Base-by-base conservation (phyloP, 148 eudicot species). In the Agrostemma githago region DNA sequence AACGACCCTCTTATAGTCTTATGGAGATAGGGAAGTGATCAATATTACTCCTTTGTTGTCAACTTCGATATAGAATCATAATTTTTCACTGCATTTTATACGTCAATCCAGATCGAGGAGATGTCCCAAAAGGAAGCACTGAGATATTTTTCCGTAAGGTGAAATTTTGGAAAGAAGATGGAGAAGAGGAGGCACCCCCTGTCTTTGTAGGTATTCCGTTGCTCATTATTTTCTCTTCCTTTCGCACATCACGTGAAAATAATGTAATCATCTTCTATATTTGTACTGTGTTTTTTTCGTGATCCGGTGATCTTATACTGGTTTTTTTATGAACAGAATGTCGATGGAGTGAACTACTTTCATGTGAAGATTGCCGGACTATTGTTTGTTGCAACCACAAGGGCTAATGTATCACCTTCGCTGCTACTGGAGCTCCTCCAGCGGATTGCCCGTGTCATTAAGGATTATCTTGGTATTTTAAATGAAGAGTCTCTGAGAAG, bases 131-230 rank as follows among this genome's bases (percentile, higher is more conserved):
- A 80, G 97, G 96, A 73, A 89, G 89, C 75, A 91, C 97, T 38
- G 97, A 94, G 85, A 95, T 88, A 69, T 95, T 95, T 82, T 95
- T 95, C 72, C 97, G 96, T 42, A 95, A 90, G 88, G 98, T 95
- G 48, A 95, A 95, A 79, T 95, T 95, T 74, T 95, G 97, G 98
- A 95, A 90, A 76, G 98, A 95, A 82, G 98, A 91, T 79, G 97
- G 92, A 69, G 91, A 89, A 81, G 96, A 87, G 76, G 98, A 95
- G 84, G 98, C 97, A 75, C 98, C 98, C 38, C 97, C 97, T 85
- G 96, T 92, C 83, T 95, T 92, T 92, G 98, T 95, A 89, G 88
- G 98, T 88, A 86, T 87, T 82, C 86, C 78, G 72, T 79, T 75
- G 57, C 79, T 54, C 7, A 6, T 37, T 26, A 53, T 40, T 51